Evolutionary conservation across 345 rosid genomes (phyloP).

Genomic region (Salix arbutifolia): DNA sequence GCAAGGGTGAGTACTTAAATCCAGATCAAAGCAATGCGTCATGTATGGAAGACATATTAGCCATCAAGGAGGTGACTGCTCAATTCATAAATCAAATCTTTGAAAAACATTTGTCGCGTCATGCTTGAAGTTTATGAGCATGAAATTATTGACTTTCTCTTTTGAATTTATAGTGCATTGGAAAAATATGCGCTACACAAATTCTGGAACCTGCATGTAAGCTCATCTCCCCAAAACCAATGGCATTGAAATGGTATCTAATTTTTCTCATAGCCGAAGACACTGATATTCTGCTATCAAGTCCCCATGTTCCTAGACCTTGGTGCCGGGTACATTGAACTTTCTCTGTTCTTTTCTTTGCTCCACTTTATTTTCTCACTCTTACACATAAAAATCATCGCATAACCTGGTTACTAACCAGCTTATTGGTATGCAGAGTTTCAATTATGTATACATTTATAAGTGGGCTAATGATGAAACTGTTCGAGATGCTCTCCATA

Average conservation of each 20-base stretch:
- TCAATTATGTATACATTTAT: slow-evolving; percentile 11
- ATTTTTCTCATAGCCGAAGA: neutral
- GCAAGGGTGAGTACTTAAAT: slow-evolving; percentile 23
- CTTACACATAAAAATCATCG: neutral
- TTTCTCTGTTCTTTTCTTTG: neutral
- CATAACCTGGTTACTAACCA: neutral
- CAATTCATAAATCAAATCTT: neutral
- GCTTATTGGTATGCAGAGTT: slow-evolving; percentile 14
- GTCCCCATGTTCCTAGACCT: neutral
- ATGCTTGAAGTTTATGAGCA: neutral
- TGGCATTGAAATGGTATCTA: slow-evolving; percentile 2
- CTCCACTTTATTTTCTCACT: too few relatives aligned
- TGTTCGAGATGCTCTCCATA: slow-evolving; percentile 29
- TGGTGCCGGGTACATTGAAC: slow-evolving; percentile 34
- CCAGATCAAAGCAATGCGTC: slow-evolving; percentile 12
- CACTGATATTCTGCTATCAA: slow-evolving; percentile 2
- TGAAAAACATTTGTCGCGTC: neutral
- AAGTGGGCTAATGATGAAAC: slow-evolving; percentile 40
- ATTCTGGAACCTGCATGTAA: slow-evolving; percentile 34
- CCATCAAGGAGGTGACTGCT: slow-evolving; percentile 11
- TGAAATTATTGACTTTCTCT: neutral
- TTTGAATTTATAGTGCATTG: slow-evolving; percentile 18
- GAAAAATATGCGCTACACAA: slow-evolving; percentile 11
- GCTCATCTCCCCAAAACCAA: slow-evolving; percentile 5
- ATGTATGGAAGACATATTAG: slow-evolving; percentile 13